A percentile compares a stretch with the other conserved stretches of the same genome.
phyloP scores from a whole-genome alignment of 2,329 filamentous ascomycete species.

The Bretziella fagacearum region DNA sequence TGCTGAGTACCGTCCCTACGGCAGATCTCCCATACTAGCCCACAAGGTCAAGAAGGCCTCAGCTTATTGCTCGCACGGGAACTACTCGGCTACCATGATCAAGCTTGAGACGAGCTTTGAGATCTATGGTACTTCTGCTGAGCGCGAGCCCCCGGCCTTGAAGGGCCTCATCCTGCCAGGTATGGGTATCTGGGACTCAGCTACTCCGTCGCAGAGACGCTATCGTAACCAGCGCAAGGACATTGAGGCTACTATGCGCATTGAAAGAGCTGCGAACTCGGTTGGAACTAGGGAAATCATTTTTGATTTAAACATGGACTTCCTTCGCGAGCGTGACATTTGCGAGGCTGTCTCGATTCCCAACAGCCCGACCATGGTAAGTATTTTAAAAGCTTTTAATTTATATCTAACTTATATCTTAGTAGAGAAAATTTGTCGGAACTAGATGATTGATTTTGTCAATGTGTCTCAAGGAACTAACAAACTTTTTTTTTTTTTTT shows the following conservation, averaged over 20 bases:
- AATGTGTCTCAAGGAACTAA: too few relatives aligned
- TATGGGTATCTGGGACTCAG: constrained; percentile 69
- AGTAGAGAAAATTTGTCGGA: too few relatives aligned
- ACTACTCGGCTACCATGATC: constrained; percentile 12
- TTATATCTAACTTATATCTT: not conserved
- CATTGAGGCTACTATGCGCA: constrained; percentile 48
- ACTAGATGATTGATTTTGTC: too few relatives aligned
- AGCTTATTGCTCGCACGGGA: constrained; percentile 6
- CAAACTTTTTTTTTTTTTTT: too few relatives aligned
- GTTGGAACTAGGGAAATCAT: constrained; percentile 50
- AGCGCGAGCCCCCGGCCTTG: constrained; percentile 23
- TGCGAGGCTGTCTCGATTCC: constrained; percentile 38
- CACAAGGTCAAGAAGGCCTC: not conserved
- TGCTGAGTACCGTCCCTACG: constrained; percentile 9
- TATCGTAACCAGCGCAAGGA: constrained; percentile 67
- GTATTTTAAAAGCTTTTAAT: not conserved
- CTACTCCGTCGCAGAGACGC: constrained; percentile 53
- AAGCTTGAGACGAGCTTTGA: constrained; percentile 9
- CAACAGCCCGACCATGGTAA: constrained; percentile 2
- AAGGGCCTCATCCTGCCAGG: constrained; percentile 63
- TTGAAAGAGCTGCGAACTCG: constrained; percentile 45
- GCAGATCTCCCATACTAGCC: not conserved
- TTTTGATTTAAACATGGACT: constrained; percentile 36
- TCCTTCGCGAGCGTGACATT: constrained; percentile 35
- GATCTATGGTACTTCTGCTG: constrained; percentile 3